Evolutionary conservation across 2,329 filamentous ascomycete genomes (phyloP).

Genomic region (Fusarium sp.): DNA sequence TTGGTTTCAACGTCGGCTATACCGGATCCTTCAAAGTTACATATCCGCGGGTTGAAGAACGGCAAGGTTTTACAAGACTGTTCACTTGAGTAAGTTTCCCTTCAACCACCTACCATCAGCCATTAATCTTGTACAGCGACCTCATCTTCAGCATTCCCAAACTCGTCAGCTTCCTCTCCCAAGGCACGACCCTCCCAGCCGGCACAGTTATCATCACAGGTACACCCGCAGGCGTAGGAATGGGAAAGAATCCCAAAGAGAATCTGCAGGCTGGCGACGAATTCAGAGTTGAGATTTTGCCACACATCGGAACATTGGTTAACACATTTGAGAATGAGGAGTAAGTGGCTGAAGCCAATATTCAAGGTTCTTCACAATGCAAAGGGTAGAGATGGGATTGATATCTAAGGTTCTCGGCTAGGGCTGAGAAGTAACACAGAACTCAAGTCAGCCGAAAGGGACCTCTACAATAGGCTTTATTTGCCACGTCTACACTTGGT

Average conservation of each 20-base stretch:
- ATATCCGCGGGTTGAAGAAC: neutral
- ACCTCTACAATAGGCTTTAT: too few relatives aligned
- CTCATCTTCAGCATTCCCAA: conserved; percentile 65
- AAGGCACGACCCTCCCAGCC: conserved; percentile 56
- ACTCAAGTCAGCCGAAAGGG: too few relatives aligned
- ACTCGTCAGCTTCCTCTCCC: conserved; percentile 57
- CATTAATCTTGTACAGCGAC: conserved; percentile 53
- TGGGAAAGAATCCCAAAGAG: conserved; percentile 53
- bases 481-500: too few relatives aligned
- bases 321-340: conserved; percentile 45
- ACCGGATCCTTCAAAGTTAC: conserved; percentile 2
- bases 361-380: neutral
- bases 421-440: too few relatives aligned
- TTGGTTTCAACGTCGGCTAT: neutral
- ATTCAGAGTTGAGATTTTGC: conserved; percentile 58
- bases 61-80: conserved; percentile 8
- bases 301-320: conserved; percentile 57
- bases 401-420: too few relatives aligned
- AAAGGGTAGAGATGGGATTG: too few relatives aligned
- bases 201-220: conserved; percentile 60
- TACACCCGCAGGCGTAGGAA: conserved; percentile 57
- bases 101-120: too few relatives aligned
- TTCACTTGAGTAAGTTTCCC: neutral
- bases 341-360: neutral
- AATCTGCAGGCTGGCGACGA: conserved; percentile 55